A percentile compares a stretch with the other conserved stretches of the same genome.
phyloP scores from a whole-genome alignment of 106 monocot genomes.

The Alisma plantagoaquatica region DNA sequence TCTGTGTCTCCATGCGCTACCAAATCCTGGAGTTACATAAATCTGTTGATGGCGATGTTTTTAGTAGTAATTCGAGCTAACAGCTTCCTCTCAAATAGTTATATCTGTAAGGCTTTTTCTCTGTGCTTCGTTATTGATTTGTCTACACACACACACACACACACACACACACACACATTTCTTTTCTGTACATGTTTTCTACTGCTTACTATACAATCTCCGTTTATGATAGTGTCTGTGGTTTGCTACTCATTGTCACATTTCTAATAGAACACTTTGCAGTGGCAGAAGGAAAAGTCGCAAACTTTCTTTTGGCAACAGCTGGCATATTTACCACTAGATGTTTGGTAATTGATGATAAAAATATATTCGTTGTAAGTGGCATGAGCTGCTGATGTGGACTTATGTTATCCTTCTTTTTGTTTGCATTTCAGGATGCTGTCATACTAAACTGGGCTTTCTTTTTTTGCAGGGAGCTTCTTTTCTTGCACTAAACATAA shows the following conservation, averaged over 20 bases:
- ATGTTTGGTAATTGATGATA: slow-evolving; percentile 30
- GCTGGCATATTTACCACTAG: slow-evolving; percentile 37
- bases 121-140: not conserved
- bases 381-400: not conserved
- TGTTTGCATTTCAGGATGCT: slow-evolving; percentile 14
- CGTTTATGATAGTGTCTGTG: no score
- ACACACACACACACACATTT: no score
- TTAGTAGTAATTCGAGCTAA: slow-evolving; percentile 55
- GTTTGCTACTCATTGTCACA: no score
- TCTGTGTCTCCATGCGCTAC: not conserved
- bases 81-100: slow-evolving; percentile 97
- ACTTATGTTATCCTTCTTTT: not conserved
- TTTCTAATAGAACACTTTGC: no score
- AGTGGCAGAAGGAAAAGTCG: slow-evolving; percentile 93
- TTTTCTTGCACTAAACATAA: slow-evolving; percentile 53
- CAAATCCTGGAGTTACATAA: slow-evolving; percentile 12
- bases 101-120: slow-evolving; percentile 62
- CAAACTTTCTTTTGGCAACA: slow-evolving; percentile 80
- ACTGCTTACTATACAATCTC: no score
- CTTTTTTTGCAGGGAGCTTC: slow-evolving; percentile 39
- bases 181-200: no score
- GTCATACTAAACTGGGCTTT: slow-evolving; percentile 3
- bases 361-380: slow-evolving; percentile 40
- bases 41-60: slow-evolving; percentile 14
- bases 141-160: no score